A percentile compares a stretch with the other conserved stretches of the same genome.
phyloP scores from a whole-genome alignment of 129 eudicot species.

The Arctium minus region DNA sequence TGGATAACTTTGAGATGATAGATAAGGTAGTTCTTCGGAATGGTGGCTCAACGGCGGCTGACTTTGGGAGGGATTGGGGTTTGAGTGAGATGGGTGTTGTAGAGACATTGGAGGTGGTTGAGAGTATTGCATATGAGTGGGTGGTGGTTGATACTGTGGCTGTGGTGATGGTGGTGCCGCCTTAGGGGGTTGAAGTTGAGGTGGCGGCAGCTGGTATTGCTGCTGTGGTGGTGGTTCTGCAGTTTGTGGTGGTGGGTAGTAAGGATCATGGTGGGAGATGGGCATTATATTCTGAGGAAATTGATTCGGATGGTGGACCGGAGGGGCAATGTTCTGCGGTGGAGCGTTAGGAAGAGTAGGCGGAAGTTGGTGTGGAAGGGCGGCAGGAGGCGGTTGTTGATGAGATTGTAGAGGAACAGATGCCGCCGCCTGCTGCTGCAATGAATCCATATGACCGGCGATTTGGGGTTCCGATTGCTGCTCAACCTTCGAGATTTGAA shows the following conservation, averaged over 20 bases:
- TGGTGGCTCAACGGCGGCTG: slow-evolving; percentile 49
- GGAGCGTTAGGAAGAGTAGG: slow-evolving; percentile 55
- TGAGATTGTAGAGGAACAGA: slow-evolving; percentile 35
- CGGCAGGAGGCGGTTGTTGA: slow-evolving; percentile 40
- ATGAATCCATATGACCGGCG: slow-evolving; percentile 26
- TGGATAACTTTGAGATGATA: slow-evolving; percentile 53
- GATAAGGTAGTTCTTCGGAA: slow-evolving; percentile 56
- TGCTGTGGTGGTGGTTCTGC: slow-evolving; percentile 53
- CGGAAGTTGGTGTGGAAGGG: slow-evolving; percentile 23
- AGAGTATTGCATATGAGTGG: slow-evolving; percentile 38
- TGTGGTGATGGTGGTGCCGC: slow-evolving; percentile 43
- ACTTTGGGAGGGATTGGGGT: slow-evolving; percentile 36
- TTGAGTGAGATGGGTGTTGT: slow-evolving; percentile 38
- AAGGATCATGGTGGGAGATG: slow-evolving; percentile 53
- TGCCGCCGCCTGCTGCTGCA: slow-evolving; percentile 38
- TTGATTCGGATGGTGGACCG: slow-evolving; percentile 42
- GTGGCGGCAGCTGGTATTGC: slow-evolving; percentile 56
- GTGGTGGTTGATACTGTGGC: slow-evolving; percentile 52
- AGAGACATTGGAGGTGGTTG: slow-evolving; percentile 63
- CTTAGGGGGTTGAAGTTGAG: slow-evolving; percentile 30
- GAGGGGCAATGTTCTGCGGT: slow-evolving; percentile 42
- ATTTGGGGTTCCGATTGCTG: slow-evolving; percentile 37
- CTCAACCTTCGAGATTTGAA: slow-evolving; percentile 56
- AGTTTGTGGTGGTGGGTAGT: slow-evolving; percentile 64
- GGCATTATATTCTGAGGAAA: slow-evolving; percentile 44